These are phyloP conservation scores for Thielaviopsis cerberus DNA, from an alignment of 2,329 filamentous ascomycete genomes.

Conservation along the genomic window DNA sequence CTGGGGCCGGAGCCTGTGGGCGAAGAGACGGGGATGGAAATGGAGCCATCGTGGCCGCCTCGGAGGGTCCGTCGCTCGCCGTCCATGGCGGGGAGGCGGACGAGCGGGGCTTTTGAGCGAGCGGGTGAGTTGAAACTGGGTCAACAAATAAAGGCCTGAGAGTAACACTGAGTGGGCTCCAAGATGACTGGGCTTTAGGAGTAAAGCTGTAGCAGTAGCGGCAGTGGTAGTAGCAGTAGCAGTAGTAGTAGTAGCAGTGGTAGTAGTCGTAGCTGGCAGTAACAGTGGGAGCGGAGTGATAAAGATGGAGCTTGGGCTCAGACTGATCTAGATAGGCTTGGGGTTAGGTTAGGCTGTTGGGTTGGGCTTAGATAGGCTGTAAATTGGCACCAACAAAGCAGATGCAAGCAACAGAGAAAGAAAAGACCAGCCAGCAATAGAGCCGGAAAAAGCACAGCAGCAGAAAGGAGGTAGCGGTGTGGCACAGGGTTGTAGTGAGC, in stretches of 20 bases:
- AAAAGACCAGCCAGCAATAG: not conserved
- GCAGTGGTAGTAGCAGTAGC: no score
- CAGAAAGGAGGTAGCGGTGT: not conserved
- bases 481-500: not conserved
- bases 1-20: not conserved
- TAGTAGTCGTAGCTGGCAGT: no score
- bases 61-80: conserved; percentile 9
- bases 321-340: no score
- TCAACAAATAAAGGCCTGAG: no score
- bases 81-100: conserved; percentile 2
- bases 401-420: not conserved
- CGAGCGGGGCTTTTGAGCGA: not conserved
- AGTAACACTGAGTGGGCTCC: no score
- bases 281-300: no score
- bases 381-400: no score
- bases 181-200: no score
- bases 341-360: not conserved
- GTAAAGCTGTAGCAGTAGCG: no score
- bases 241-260: no score
- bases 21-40: not conserved
- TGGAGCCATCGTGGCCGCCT: conserved; percentile 3
- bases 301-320: no score
- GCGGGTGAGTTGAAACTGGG: no score
- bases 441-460: not conserved
- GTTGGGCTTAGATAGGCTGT: not conserved